phyloP scores from a whole-genome alignment of 2,329 filamentous ascomycete genomes.

The Mycosphaerella sp. region DNA sequence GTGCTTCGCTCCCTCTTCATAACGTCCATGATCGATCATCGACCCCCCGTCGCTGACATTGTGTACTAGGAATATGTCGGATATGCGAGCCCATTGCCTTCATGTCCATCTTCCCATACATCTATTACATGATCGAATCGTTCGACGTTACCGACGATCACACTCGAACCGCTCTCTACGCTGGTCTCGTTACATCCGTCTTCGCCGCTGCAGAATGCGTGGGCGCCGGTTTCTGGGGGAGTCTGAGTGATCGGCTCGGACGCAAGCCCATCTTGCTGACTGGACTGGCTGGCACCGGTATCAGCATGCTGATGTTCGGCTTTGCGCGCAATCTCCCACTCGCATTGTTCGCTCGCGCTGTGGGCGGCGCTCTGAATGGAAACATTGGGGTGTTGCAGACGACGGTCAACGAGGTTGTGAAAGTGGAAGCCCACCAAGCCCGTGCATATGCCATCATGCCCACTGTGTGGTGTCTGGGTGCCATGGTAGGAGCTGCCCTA shows the following conservation, averaged over 20 bases:
- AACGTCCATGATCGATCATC: background rate
- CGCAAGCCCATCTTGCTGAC: conserved; percentile 87
- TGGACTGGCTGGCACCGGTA: conserved; percentile 80
- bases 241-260: conserved; percentile 83
- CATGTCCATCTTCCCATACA: conserved; percentile 99
- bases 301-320: conserved; percentile 90
- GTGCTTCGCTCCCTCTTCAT: background rate
- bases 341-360: conserved; percentile 77
- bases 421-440: conserved; percentile 86
- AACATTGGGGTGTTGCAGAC: conserved; percentile 96
- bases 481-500: conserved; percentile 85
- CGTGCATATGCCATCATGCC: conserved; percentile 97
- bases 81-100: conserved; percentile 99
- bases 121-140: conserved; percentile 93
- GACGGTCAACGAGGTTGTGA: conserved; percentile 89
- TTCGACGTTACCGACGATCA: conserved; percentile 77
- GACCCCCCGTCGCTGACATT: background rate
- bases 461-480: conserved; percentile 95
- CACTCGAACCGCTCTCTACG: conserved; percentile 80
- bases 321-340: conserved; percentile 76
- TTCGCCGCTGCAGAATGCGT: conserved; percentile 96
- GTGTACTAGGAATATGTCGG: conserved; percentile 56
- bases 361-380: conserved; percentile 88
- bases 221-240: conserved; percentile 87
- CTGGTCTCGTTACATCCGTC: conserved; percentile 90